Conservation (phyloP, 2,329 filamentous ascomycete species). For the Passalora sequoiae region DNA sequence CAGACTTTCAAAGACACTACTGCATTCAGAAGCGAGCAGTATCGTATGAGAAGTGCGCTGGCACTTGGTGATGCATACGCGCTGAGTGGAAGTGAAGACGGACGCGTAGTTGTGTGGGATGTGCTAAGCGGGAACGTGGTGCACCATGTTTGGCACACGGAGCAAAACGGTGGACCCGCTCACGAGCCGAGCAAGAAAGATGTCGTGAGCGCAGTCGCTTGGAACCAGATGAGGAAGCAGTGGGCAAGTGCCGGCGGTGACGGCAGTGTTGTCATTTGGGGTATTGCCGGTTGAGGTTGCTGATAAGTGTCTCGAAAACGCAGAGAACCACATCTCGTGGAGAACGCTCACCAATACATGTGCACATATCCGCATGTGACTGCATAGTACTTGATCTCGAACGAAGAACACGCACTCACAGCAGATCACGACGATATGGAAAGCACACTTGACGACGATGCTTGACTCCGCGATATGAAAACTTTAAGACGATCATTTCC, state of each 20-base stretch:
- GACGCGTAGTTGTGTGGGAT: conserved; percentile 76
- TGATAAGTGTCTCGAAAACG: no score
- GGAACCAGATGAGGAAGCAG: conserved; percentile 43
- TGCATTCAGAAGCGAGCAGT: conserved; percentile 56
- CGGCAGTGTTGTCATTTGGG: conserved; percentile 38
- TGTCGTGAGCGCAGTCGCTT: conserved; percentile 46
- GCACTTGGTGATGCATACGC: conserved; percentile 73
- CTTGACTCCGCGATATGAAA: no score
- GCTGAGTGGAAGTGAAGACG: conserved; percentile 74
- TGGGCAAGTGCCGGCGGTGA: conserved; percentile 49
- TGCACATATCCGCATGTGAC: no score
- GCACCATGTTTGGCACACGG: conserved; percentile 52
- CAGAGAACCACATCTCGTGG: no score
- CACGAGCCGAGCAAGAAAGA: conserved; percentile 38
- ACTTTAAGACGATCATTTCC: no score
- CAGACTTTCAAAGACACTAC: conserved; percentile 58
- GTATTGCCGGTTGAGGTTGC: conserved; percentile 21
- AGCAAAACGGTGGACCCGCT: conserved; percentile 19
- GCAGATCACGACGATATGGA: no score
- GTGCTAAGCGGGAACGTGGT: conserved; percentile 65
- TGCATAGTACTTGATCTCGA: no score
- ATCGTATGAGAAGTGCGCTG: conserved; percentile 70
- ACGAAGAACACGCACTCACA: no score
- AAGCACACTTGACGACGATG: no score
- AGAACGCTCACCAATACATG: no score